Evolutionary conservation across 208 protist genomes (phyloP).

Genomic region (Acanthamoeba castellanii): DNA sequence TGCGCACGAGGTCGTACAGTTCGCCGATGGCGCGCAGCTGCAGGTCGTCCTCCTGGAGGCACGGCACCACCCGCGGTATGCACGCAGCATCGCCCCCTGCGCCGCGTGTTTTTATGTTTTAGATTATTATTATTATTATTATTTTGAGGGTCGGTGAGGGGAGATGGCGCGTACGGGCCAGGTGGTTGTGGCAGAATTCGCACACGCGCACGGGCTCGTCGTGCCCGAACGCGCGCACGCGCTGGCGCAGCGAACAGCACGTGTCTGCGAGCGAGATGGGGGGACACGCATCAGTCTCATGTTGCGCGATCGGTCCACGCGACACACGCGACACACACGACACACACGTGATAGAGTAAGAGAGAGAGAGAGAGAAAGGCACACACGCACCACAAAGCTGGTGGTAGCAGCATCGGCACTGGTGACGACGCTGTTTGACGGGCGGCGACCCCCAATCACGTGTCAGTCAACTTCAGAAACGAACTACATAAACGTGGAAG

Average conservation of each 20-base stretch:
- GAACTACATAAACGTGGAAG: too few species aligned
- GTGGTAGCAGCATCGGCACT: constrained; percentile 61
- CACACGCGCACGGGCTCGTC: constrained; percentile 68
- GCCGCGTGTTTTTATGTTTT: too few species aligned
- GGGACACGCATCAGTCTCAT: neutral
- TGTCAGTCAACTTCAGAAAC: too few species aligned
- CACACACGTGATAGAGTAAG: neutral
- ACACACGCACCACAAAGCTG: constrained; percentile 49
- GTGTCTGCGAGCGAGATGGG: neutral
- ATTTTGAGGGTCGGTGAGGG: too few species aligned
- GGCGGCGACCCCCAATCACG: too few species aligned
- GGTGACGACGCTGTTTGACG: constrained; percentile 9
- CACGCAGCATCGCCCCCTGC: constrained; percentile 25
- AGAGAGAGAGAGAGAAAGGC: neutral
- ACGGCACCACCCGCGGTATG: constrained; percentile 37
- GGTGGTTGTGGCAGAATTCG: constrained; percentile 24
- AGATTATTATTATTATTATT: too few species aligned
- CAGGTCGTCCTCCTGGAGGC: constrained; percentile 1
- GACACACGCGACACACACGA: too few species aligned
- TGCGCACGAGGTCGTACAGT: constrained; percentile 24
- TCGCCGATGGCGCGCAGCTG: neutral
- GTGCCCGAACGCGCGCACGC: constrained; percentile 40
- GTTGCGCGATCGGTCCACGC: too few species aligned
- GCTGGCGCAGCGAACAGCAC: constrained; percentile 19
- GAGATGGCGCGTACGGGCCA: neutral